A percentile compares a stretch with the other conserved stretches of the same genome.
Conservation (phyloP, 163 green algal genomes). For the Prototheca cutis region DNA sequence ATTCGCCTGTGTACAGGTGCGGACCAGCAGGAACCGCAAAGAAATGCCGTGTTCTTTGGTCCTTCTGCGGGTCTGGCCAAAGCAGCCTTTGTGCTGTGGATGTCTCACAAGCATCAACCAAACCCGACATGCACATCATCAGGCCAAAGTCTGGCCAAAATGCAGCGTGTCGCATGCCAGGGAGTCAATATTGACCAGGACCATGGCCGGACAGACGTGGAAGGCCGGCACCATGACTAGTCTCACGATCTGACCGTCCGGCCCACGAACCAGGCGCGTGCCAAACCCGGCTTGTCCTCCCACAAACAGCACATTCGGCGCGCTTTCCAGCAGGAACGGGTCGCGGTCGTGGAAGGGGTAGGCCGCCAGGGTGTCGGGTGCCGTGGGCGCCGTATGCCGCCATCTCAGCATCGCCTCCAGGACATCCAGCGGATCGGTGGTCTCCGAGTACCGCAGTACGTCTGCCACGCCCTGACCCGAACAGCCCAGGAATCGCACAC, state of each 20-base stretch:
- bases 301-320: slow-evolving; percentile 84
- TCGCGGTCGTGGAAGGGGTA: slow-evolving; percentile 86
- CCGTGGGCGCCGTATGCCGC: slow-evolving; percentile 83
- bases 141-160: no score
- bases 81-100: no score
- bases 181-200: slow-evolving; percentile 76
- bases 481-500: slow-evolving; percentile 77
- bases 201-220: slow-evolving; percentile 41
- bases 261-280: slow-evolving; percentile 46
- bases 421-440: slow-evolving; percentile 45
- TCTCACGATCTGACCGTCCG: slow-evolving; percentile 27
- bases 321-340: slow-evolving; percentile 77
- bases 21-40: no score
- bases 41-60: no score
- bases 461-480: slow-evolving; percentile 90
- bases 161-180: slow-evolving; percentile 61
- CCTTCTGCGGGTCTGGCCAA: no score
- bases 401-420: slow-evolving; percentile 65
- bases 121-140: no score
- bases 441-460: slow-evolving; percentile 38
- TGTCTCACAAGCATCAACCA: no score
- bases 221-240: slow-evolving; percentile 72
- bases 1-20: no score
- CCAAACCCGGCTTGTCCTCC: slow-evolving; percentile 80
- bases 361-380: slow-evolving; percentile 87